Percentiles rank a stretch among this genome's conserved stretches.
These are phyloP conservation scores for Skeletonema grethae DNA, from an alignment of 108 stramenopile genomes.

Conservation along the genomic window DNA sequence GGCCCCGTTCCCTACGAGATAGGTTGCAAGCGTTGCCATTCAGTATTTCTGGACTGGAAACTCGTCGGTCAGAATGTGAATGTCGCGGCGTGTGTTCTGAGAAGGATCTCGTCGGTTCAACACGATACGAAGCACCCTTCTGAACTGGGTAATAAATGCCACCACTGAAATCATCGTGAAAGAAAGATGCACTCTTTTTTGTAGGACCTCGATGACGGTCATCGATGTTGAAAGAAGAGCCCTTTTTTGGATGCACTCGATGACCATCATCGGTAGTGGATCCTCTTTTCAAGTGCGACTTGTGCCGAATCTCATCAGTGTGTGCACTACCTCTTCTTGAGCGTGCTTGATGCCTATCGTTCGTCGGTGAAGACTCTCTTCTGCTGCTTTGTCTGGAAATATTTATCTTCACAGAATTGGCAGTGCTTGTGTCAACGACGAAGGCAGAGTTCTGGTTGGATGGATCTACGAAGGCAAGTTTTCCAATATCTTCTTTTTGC, in stretches of 20 bases:
- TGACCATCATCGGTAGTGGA: not conserved
- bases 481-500: conserved; percentile 10
- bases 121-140: not conserved
- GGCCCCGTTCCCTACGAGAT: not conserved
- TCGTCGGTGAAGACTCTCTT: not conserved
- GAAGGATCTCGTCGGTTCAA: too few relatives aligned
- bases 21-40: not conserved
- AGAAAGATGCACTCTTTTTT: not conserved
- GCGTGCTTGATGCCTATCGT: not conserved
- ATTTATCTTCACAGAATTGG: not conserved
- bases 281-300: not conserved
- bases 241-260: not conserved
- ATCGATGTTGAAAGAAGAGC: not conserved
- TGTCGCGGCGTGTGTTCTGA: not conserved
- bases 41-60: too few relatives aligned
- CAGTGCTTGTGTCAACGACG: conserved; percentile 17
- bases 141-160: not conserved
- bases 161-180: not conserved
- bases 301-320: not conserved
- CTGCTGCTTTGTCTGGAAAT: not conserved
- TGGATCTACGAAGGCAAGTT: conserved; percentile 38
- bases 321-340: not conserved
- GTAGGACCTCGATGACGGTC: not conserved
- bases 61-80: not conserved
- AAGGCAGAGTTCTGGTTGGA: conserved; percentile 24